A percentile compares a stretch with the other conserved stretches of the same genome.
Conservation (phyloP, 2,329 filamentous ascomycete species). For the Paecilomyces formosus region DNA sequence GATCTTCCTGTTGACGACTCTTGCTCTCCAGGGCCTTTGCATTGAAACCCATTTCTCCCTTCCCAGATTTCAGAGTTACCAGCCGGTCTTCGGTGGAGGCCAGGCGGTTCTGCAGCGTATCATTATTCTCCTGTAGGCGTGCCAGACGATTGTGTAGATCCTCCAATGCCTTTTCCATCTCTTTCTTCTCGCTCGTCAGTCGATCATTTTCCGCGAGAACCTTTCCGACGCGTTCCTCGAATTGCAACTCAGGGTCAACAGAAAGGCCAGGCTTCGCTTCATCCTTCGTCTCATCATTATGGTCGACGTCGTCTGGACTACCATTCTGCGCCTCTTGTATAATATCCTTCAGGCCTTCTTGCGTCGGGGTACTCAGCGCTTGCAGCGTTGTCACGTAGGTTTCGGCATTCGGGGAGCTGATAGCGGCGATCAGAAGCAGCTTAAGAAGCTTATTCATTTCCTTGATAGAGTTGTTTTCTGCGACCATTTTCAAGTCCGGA, state of each 20-base stretch:
- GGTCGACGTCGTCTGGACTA: conserved; percentile 28
- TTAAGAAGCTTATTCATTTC: conserved; percentile 51
- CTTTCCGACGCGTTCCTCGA: conserved; percentile 42
- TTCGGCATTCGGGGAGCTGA: conserved; percentile 50
- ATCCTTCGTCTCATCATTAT: conserved; percentile 29
- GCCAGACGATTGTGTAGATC: conserved; percentile 55
- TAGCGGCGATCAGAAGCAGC: conserved; percentile 56
- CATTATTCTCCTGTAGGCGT: conserved; percentile 45
- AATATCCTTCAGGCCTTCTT: conserved; percentile 40
- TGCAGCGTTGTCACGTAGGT: conserved; percentile 47
- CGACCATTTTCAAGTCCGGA: conserved; percentile 41
- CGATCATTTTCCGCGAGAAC: conserved; percentile 52
- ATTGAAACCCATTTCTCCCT: conserved; percentile 41
- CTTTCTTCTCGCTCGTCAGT: conserved; percentile 44
- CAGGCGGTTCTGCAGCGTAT: conserved; percentile 37
- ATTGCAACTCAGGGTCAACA: conserved; percentile 39
- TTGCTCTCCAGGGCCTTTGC: conserved; percentile 39
- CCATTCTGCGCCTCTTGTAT: conserved; percentile 40
- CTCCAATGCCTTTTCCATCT: conserved; percentile 43
- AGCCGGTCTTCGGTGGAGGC: conserved; percentile 42
- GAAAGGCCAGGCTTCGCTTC: conserved; percentile 26
- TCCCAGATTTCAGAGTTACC: conserved; percentile 46
- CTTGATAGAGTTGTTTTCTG: conserved; percentile 34
- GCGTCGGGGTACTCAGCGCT: conserved; percentile 34
- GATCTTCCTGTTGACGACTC: conserved; percentile 57